These are phyloP conservation scores for Aureobasidium leucospermi DNA, from an alignment of 2,329 filamentous ascomycete species.

Conservation along the genomic window DNA sequence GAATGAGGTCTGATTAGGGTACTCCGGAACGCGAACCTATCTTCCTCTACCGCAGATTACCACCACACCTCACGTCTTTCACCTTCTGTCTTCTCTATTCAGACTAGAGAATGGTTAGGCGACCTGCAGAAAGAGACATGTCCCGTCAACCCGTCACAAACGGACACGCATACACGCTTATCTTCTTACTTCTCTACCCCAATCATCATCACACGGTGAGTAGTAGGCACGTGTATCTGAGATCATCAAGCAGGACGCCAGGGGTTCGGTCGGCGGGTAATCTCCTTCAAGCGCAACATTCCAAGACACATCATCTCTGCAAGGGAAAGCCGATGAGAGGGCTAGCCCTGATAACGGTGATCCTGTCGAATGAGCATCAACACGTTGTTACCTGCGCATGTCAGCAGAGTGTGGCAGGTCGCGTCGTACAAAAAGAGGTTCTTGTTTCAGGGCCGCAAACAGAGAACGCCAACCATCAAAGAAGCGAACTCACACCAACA, in stretches of 20 bases:
- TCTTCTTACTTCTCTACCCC: not conserved
- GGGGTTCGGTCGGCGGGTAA: slow-evolving; percentile 7
- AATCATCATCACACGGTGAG: not conserved
- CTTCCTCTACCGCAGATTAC: not conserved
- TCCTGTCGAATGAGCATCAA: not conserved
- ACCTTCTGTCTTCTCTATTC: not conserved
- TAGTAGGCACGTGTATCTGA: not conserved
- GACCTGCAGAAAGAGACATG: not conserved
- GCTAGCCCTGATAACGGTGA: not conserved
- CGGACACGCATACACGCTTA: not conserved
- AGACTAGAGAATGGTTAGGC: not conserved
- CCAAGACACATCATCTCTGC: not conserved
- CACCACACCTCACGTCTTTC: not conserved
- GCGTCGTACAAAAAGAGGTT: not conserved
- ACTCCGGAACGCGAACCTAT: not conserved
- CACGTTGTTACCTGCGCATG: not conserved
- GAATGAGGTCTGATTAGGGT: not conserved
- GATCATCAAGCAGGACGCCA: slow-evolving; percentile 1
- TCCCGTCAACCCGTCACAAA: not conserved
- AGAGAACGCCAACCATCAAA: too few species aligned
- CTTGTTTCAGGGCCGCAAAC: too few species aligned
- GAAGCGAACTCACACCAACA: too few species aligned
- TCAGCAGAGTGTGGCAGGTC: not conserved
- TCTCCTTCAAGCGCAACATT: not conserved
- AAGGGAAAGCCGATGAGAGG: not conserved